Base-by-base conservation (phyloP, 2,329 filamentous ascomycete species). In the Bipolaris zeicola region DNA sequence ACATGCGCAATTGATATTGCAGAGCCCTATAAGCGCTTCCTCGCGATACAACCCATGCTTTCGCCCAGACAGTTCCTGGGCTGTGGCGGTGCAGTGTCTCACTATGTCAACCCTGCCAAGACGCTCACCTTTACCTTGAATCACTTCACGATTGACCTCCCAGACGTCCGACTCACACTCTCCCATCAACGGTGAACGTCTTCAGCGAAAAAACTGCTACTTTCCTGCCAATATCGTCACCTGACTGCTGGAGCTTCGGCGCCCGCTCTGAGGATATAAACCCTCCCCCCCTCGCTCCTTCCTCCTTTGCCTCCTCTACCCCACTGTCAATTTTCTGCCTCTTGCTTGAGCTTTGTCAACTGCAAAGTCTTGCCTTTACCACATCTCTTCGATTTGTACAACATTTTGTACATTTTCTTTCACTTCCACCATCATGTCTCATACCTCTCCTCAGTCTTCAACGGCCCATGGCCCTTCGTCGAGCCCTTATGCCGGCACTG, bases 401-500 rank as follows among this genome's bases (percentile, higher is more conserved):
- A 24, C 33, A 31, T 46, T 47, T 55, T 47, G 54, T 44, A 44
- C 31, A 52, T 16, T 33, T 31, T 53, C 34, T 8, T 16, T 24
- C 10, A 37, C 54, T 20, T 61, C 55, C 54, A 56, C 62, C 53
- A 62, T 24, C 61, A 71, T 71, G 67, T 72, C 65, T 58, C 64
- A 64, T 47, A 60, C 63, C 36, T 70, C 68, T 28, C 63, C 67
- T 16, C 56, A 61, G 46, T 70, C 68, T 13, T 69, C 65, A 13
- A 59, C 57, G 26, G 61, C 56, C 34, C 42, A 54, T 50, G 66
- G 65, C 39, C 58, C 65, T 33, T 55, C 66, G 1, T 70, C 67
- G 4, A 70, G 66, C 43, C 70, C 70, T 20, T 71, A 64, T 34
- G 61, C 58, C 22, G 64, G 65, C 43, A 72, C 70, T 13, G 67